Conservation (phyloP, 2,329 filamentous ascomycete species). For the Trichoderma guizhouense region DNA sequence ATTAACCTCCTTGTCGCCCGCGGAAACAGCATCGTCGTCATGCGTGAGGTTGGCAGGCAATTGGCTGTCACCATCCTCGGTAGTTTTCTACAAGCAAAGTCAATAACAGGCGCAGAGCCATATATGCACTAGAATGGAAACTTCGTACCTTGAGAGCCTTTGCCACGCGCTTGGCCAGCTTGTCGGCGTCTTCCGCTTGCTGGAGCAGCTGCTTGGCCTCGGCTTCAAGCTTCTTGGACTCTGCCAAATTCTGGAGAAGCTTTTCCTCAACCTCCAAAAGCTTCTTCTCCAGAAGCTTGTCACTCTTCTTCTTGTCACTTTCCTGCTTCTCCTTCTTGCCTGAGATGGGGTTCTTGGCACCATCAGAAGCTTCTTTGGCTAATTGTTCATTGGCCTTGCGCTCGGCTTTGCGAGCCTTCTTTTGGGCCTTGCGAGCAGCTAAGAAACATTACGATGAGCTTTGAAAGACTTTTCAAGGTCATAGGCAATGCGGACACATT, state of each 20-base stretch:
- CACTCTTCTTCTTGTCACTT: neutral
- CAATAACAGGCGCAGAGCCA: neutral
- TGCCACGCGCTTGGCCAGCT: constrained; percentile 28
- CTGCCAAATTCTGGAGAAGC: constrained; percentile 35
- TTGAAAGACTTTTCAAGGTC: neutral
- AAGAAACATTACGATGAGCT: neutral
- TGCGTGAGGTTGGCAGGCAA: neutral
- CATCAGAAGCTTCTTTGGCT: constrained; percentile 24
- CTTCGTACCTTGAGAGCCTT: neutral
- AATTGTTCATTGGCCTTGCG: constrained; percentile 24
- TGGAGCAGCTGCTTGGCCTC: constrained; percentile 40
- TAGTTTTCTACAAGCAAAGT: neutral
- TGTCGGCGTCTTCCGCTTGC: constrained; percentile 37
- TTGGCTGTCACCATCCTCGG: neutral
- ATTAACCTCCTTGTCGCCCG: neutral
- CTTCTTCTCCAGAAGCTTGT: neutral
- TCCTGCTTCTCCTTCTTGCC: neutral
- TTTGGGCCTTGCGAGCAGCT: constrained; percentile 19
- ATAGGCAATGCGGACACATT: neutral
- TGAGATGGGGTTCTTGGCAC: neutral
- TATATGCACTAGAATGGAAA: neutral
- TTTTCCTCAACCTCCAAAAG: constrained; percentile 36
- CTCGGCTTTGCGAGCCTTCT: constrained; percentile 35
- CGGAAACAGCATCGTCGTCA: neutral
- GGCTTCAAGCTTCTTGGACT: constrained; percentile 38